These are phyloP conservation scores for Salvia miltiorrhiza DNA, from an alignment of 257 asterid species.

Conservation along the genomic window DNA sequence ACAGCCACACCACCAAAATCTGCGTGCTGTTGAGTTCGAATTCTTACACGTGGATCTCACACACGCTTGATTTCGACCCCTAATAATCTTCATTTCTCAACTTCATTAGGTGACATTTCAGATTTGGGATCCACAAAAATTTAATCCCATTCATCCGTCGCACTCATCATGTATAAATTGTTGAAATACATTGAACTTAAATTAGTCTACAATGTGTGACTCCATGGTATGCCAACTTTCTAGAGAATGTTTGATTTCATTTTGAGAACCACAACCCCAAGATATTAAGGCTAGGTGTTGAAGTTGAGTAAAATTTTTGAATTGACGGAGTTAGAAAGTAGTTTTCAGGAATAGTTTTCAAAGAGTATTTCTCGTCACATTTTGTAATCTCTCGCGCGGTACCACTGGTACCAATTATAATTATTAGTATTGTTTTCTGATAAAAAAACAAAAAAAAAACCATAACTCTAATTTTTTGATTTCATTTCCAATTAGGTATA, in stretches of 20 bases:
- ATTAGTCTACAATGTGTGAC: neutral
- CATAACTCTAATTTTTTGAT: no score
- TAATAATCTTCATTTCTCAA: neutral
- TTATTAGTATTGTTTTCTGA: no score
- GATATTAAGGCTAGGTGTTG: no score
- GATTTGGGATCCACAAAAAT: neutral
- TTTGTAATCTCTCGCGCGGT: no score
- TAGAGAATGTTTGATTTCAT: neutral
- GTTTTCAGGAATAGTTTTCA: no score
- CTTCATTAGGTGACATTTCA: neutral
- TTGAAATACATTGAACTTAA: slow-evolving; percentile 22
- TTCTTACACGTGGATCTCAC: slow-evolving; percentile 31
- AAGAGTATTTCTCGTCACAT: no score
- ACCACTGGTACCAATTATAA: no score
- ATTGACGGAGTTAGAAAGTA: no score
- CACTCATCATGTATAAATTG: slow-evolving; percentile 9
- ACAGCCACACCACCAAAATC: slow-evolving; percentile 32
- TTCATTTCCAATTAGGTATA: neutral
- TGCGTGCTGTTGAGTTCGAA: slow-evolving; percentile 22
- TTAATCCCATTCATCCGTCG: neutral
- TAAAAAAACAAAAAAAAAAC: no score
- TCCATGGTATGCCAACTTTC: slow-evolving; percentile 2
- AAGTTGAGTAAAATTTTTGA: no score
- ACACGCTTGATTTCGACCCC: neutral
- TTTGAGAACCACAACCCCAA: neutral